phyloP scores from a whole-genome alignment of 1,139 yeast genomes.

The Ogataea hybrid region DNA sequence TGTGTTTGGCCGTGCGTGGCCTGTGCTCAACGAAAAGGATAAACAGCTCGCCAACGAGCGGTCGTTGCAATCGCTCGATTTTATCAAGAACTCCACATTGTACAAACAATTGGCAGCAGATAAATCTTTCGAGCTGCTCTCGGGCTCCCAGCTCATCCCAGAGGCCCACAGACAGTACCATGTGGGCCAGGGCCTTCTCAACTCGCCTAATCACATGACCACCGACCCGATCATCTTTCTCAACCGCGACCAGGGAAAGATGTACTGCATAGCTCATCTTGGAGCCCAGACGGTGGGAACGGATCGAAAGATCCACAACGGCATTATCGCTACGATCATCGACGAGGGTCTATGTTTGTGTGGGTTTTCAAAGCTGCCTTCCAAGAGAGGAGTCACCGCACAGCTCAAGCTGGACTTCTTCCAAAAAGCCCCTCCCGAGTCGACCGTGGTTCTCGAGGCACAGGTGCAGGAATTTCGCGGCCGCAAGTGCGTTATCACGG shows the following conservation, averaged over 20 bases:
- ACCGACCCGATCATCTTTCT: conserved; percentile 64
- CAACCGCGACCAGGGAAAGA: conserved; percentile 44
- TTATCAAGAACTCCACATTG: conserved; percentile 36
- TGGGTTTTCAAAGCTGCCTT: conserved; percentile 84
- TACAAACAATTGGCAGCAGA: conserved; percentile 37
- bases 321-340: conserved; percentile 74
- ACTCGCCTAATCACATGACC: conserved; percentile 60
- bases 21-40: conserved; percentile 36
- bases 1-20: conserved; percentile 42
- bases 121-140: conserved; percentile 28
- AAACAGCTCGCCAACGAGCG: conserved; percentile 34
- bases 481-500: conserved; percentile 75
- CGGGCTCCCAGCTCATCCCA: conserved; percentile 51
- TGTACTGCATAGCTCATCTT: conserved; percentile 64
- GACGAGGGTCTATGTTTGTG: conserved; percentile 88
- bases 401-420: conserved; percentile 62
- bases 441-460: conserved; percentile 67
- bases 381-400: conserved; percentile 90
- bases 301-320: conserved; percentile 82
- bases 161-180: conserved; percentile 59
- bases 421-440: conserved; percentile 63
- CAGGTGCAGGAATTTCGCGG: conserved; percentile 68
- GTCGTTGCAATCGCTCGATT: conserved; percentile 31
- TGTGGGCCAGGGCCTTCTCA: conserved; percentile 64
- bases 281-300: conserved; percentile 66